Base-by-base conservation (phyloP, 1,139 yeast genomes). In the Debaryomyces subglobosus region DNA sequence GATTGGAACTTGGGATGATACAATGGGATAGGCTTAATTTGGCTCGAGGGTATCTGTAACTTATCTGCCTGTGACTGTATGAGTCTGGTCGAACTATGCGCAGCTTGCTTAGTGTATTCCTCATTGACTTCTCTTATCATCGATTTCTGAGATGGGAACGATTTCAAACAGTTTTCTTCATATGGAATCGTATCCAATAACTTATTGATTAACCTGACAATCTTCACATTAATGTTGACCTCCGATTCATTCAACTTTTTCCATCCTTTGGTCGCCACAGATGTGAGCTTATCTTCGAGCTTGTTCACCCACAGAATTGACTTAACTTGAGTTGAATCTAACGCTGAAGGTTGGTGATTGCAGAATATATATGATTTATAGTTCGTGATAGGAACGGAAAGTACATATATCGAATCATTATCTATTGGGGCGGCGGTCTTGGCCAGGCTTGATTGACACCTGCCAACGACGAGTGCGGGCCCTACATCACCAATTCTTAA, bases 371-470 rank as follows among this genome's bases (percentile, higher is more conserved):
- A 86, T 4, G 85, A 77, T 51, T 75, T 76, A 43, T 71, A 63
- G 3, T 80, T 71, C 4, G 89, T 84, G 18, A 86, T 69, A 4
- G 94, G 94, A 5, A 86, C 67, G 9, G 86, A 69, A 68, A 84
- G 67, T 16, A 84, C 68, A 54, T 78, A 81, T 35, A 81, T 74
- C 6, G 81, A 64, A 35, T 64, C 53, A 35, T 51, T 52, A 37
- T 53, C 47, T 39, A 52, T 50, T 16, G 35, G 27, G 18, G 40
- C 16, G 27, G 6, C 23, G 13, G 18, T 21, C 21, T 35, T 35
- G 38, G 41, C 40, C 18, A 23, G 12, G 20, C 24, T 45, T 10
- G 44, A 39, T 34, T 45, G 40, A 24, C 16, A 45, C 27, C 44
- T 25, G 25, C 18, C 12, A 18, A 32, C 7, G 9, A 30, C 21